phyloP scores from a whole-genome alignment of 2,329 filamentous ascomycete species.

The Colletotrichum endophyticum region DNA sequence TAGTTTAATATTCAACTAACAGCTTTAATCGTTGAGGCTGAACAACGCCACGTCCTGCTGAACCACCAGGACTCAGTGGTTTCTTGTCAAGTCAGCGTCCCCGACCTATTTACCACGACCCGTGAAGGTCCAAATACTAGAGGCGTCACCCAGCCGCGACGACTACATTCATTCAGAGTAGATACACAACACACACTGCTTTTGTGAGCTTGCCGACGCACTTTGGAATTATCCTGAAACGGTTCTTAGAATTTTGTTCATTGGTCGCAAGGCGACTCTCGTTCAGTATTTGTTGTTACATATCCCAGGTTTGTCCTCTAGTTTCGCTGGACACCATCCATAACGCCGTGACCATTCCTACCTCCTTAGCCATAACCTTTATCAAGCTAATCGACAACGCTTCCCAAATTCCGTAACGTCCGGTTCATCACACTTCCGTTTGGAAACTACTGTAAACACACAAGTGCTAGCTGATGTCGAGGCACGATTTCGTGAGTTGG shows the following conservation, averaged over 20 bases:
- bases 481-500: background rate
- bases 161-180: too few relatives aligned
- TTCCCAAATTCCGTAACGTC: background rate
- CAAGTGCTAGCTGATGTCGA: background rate
- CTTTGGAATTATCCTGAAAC: background rate
- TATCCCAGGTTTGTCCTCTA: background rate
- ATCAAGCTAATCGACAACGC: conserved; percentile 16
- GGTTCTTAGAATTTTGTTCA: background rate
- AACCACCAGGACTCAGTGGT: too few relatives aligned
- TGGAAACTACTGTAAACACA: conserved; percentile 3
- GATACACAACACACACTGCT: background rate
- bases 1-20: background rate
- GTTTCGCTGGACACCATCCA: background rate
- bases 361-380: background rate
- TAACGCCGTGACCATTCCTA: background rate
- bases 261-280: background rate
- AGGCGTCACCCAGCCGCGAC: too few relatives aligned
- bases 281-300: conserved; percentile 1
- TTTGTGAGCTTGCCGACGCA: background rate
- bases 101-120: too few relatives aligned
- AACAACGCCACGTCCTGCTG: too few relatives aligned
- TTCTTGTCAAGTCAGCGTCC: too few relatives aligned
- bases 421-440: conserved; percentile 7
- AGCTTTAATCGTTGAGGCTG: background rate
- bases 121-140: too few relatives aligned